Evolutionary conservation across 2,329 filamentous ascomycete genomes (phyloP), one percentile per base, ranked within the genome.

Genomic region (Biscogniauxia mediterranea): DNA sequence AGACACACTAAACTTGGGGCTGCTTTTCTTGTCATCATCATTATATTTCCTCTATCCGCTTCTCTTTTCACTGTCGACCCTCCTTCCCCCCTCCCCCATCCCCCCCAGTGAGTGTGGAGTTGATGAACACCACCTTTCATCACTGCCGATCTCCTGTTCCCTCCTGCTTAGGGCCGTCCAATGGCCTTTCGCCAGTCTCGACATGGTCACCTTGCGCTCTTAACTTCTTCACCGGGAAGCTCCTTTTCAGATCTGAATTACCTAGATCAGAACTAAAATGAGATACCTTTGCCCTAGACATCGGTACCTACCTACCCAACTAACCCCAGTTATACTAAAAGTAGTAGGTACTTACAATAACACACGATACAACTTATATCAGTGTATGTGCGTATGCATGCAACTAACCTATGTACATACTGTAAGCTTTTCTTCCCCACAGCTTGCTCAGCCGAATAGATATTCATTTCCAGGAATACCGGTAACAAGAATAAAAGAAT

Each of bases 101-200:
- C 23, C 32, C 32, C 32, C 32, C 32, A 38, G 32, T 15, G 15
- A 46, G 38, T 46, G 38, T 46, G 38, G 38, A 46, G 38, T 46
- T n/a, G 38, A 46, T 46, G 38, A 46, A 46, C 38, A 46, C 38
- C 50, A 26, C 17, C n/a, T 55, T 20, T 23, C 8, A 52, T 25
- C 52, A 54, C 25, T 38, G 54, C 28, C 54, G 54, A 55, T 55
- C 54, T 42, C 54, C 32, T 55, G 11, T 26, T 55, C 54, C 32
- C 19, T 42, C n/a, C 25, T 55, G 15, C 54, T 55, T 26, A n/a
- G 20, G 54, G 20, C 54, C 26, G 38, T 26, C 50, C 50, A 52
- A 52, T 52, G 50, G 15, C 50, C 19, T 52, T 8, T 13, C 50
- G 17, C 9, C 50, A 52, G 50, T 6, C 21, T 52, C 46, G 46